A percentile compares a stretch with the other conserved stretches of the same genome.
phyloP scores from a whole-genome alignment of 2,329 filamentous ascomycete species.

The Clarireedia paspali region DNA sequence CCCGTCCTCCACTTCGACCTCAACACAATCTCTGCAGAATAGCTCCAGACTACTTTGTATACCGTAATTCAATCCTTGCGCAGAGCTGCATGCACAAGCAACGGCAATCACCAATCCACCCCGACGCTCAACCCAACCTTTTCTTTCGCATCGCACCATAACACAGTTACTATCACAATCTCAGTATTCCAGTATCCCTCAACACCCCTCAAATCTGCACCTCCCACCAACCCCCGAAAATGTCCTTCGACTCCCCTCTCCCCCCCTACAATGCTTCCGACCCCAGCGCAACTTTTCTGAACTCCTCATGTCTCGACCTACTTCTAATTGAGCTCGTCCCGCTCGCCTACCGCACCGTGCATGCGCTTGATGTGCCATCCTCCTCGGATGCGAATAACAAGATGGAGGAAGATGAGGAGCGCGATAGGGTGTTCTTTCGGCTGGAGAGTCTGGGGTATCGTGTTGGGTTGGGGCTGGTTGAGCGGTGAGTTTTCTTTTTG shows the following conservation, averaged over 20 bases:
- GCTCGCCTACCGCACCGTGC: slow-evolving; percentile 78
- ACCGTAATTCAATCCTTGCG: too few relatives aligned
- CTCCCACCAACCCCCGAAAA: slow-evolving; percentile 29
- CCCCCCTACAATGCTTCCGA: slow-evolving; percentile 66
- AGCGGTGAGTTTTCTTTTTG: slow-evolving; percentile 53
- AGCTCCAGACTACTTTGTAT: too few relatives aligned
- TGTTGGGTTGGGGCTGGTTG: slow-evolving; percentile 85
- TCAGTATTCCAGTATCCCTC: too few relatives aligned
- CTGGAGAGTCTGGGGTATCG: slow-evolving; percentile 82
- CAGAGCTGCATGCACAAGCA: too few relatives aligned
- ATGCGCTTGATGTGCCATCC: slow-evolving; percentile 49
- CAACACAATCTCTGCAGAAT: too few relatives aligned
- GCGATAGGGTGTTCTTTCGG: slow-evolving; percentile 78
- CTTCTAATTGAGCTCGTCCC: slow-evolving; percentile 95
- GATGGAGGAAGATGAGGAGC: slow-evolving; percentile 70
- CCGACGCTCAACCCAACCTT: too few relatives aligned
- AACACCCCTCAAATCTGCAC: too few relatives aligned
- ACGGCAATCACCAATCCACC: too few relatives aligned
- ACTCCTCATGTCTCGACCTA: slow-evolving; percentile 83
- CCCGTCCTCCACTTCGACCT: too few relatives aligned
- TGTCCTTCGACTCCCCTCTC: slow-evolving; percentile 67
- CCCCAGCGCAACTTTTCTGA: slow-evolving; percentile 68
- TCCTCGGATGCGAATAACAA: slow-evolving; percentile 18
- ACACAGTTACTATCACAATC: too few relatives aligned
- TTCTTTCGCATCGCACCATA: too few relatives aligned